A percentile compares a stretch with the other conserved stretches of the same genome.
These are phyloP conservation scores for Colletotrichum sp. DNA, from an alignment of 2,329 filamentous ascomycete genomes.

Conservation along the genomic window DNA sequence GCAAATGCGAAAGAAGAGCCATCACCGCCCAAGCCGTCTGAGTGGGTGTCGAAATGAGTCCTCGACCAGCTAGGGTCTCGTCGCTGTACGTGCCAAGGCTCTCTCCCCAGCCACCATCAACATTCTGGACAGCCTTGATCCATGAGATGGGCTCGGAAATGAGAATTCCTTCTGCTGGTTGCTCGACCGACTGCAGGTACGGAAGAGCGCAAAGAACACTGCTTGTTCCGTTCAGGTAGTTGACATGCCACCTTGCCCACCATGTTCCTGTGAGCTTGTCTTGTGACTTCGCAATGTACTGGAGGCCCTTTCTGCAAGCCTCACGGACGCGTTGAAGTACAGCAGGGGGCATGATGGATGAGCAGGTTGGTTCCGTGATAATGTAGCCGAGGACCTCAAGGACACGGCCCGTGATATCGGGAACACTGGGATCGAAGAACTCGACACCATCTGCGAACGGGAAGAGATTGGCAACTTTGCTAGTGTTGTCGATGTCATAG, in stretches of 20 bases:
- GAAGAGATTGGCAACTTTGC: not conserved
- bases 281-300: not conserved
- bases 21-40: not conserved
- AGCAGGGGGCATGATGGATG: not conserved
- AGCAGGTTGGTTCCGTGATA: not conserved
- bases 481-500: not conserved
- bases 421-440: constrained; percentile 1
- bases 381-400: not conserved
- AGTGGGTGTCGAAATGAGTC: not conserved
- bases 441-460: not conserved
- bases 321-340: not conserved
- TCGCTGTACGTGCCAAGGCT: not conserved
- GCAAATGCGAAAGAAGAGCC: not conserved
- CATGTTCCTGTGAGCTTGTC: not conserved
- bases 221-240: constrained; percentile 6
- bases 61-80: not conserved
- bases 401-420: not conserved
- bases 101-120: constrained; percentile 3
- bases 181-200: not conserved
- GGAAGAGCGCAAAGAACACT: constrained; percentile 1
- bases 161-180: not conserved
- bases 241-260: constrained; percentile 9
- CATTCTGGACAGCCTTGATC: not conserved
- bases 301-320: not conserved
- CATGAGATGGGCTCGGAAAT: not conserved